These are phyloP conservation scores for Tetrapyrgos nigripes DNA, from an alignment of 1,284 basidiomycete genomes.

Conservation along the genomic window DNA sequence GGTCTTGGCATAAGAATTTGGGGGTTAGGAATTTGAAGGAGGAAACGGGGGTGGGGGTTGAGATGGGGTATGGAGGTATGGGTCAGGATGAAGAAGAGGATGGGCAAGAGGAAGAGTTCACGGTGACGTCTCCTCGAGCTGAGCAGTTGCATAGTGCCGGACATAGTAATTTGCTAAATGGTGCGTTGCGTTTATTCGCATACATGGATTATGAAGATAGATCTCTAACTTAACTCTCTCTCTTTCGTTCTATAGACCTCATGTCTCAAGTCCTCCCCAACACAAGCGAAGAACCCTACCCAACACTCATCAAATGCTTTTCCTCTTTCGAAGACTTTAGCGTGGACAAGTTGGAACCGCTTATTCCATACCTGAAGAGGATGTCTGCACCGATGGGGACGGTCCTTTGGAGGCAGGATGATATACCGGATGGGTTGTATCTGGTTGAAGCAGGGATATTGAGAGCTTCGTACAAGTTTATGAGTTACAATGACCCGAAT, in stretches of 20 bases:
- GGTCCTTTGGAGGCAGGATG: conserved; percentile 80
- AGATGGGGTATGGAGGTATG: conserved; percentile 33
- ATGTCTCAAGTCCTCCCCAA: conserved; percentile 19
- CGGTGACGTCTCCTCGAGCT: conserved; percentile 77
- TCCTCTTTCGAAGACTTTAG: conserved; percentile 67
- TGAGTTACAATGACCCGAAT: conserved; percentile 67
- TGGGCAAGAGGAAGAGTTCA: background rate
- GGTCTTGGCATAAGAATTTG: conserved; percentile 67
- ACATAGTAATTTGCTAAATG: conserved; percentile 66
- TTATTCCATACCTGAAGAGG: conserved; percentile 78
- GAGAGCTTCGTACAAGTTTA: conserved; percentile 81
- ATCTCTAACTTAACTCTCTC: no score
- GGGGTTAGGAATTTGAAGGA: conserved; percentile 15
- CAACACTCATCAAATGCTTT: conserved; percentile 79
- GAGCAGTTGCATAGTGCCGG: conserved; percentile 83
- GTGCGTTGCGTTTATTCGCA: conserved; percentile 38
- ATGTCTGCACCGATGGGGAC: conserved; percentile 62
- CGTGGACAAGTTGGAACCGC: conserved; percentile 54
- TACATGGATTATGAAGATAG: no score
- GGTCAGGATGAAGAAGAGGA: conserved; percentile 54
- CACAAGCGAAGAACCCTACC: conserved; percentile 55
- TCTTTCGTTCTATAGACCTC: conserved; percentile 1
- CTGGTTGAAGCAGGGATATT: conserved; percentile 87
- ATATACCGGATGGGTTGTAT: conserved; percentile 83
- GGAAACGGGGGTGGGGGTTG: conserved; percentile 57